Evolutionary conservation across 495 filamentous ascomycete genomes (phyloP).

Genomic region (Neurospora sp.): DNA sequence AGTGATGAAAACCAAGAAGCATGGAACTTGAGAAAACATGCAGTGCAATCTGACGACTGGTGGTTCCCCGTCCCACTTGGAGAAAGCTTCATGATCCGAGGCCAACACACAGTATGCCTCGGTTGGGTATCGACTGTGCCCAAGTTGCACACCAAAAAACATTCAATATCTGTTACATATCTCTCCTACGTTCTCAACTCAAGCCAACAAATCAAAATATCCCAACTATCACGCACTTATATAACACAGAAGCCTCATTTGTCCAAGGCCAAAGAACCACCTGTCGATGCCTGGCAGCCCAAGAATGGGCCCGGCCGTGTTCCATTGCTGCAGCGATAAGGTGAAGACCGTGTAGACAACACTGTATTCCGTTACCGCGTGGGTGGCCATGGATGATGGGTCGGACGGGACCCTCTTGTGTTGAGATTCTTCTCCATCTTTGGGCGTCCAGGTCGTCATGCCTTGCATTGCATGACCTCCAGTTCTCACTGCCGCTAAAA

Average conservation of each 20-base stretch:
- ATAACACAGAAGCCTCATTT: background rate
- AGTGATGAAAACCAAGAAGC: background rate
- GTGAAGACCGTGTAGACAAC: background rate
- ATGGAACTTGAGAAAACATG: background rate
- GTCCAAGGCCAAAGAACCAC: background rate
- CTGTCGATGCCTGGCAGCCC: background rate
- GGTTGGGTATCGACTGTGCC: background rate
- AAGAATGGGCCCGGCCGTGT: background rate
- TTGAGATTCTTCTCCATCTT: background rate
- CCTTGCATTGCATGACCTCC: background rate
- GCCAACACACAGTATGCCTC: background rate
- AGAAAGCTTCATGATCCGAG: background rate
- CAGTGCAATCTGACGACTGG: background rate
- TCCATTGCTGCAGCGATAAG: background rate
- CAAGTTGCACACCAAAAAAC: background rate
- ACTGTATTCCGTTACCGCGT: background rate
- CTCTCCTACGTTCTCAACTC: background rate
- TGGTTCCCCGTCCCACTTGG: background rate
- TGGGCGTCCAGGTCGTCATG: background rate
- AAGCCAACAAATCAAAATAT: background rate
- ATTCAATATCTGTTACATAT: background rate
- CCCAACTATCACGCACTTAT: background rate
- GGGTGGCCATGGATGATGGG: background rate
- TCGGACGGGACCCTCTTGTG: background rate
- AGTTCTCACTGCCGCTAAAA: background rate